These are phyloP conservation scores for Helianthus tuberosus DNA, from an alignment of 129 eudicot species.

Conservation along the genomic window DNA sequence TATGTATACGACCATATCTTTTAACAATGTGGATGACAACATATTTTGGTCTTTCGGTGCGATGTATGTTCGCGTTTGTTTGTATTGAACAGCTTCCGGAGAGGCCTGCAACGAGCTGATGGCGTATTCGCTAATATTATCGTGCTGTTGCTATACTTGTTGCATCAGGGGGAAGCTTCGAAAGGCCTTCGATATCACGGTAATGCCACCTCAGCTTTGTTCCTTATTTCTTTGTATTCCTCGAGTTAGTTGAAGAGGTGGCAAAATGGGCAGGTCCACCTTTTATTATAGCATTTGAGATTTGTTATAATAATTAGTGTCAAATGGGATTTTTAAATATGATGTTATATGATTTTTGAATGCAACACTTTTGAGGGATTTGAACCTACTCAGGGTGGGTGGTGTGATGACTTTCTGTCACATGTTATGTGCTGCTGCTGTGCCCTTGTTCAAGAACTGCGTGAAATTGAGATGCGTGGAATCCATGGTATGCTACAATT, in stretches of 20 bases:
- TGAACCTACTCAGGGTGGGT: constrained; percentile 66
- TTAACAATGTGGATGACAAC: background rate
- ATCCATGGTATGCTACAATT: constrained; percentile 52
- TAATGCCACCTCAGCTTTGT: constrained; percentile 25
- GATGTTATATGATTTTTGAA: background rate
- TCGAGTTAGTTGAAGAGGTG: background rate
- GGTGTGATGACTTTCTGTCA: constrained; percentile 88
- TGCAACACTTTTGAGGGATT: background rate
- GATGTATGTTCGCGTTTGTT: constrained; percentile 27
- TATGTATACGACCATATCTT: background rate
- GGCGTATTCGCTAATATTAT: constrained; percentile 90
- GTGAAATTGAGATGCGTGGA: constrained; percentile 91
- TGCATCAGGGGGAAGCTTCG: constrained; percentile 90
- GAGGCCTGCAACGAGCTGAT: constrained; percentile 87
- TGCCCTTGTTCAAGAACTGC: constrained; percentile 97
- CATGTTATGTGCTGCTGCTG: constrained; percentile 99
- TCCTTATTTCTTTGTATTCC: background rate
- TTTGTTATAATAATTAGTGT: background rate
- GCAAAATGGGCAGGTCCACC: background rate
- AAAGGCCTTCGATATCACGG: constrained; percentile 71
- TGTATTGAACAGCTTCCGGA: constrained; percentile 66
- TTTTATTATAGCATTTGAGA: background rate
- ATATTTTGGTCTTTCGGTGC: background rate
- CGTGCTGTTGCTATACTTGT: constrained; percentile 97
- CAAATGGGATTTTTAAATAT: background rate